Evolutionary conservation across 345 rosid genomes (phyloP), one percentile per base, ranked within the genome.

Genomic region (Salix exigua): DNA sequence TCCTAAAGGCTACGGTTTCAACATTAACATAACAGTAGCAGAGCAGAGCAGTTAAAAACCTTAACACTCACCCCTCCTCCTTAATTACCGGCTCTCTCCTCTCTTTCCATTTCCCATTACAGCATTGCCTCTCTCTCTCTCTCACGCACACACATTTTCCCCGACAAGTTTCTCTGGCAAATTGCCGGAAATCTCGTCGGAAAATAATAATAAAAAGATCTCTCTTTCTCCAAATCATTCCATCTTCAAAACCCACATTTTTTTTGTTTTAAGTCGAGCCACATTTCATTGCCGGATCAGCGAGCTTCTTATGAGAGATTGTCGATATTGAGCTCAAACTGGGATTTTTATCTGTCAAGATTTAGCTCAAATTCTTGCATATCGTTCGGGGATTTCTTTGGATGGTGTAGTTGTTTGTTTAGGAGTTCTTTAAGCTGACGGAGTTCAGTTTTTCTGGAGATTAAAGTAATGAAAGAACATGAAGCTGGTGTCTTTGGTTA

Each of bases 181-280:
- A 28, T 9, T 66, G 84, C 81, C 87, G 86, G 80, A 75, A 85
- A 42, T 42, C 28, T 75, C 72, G 61, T 63, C 77, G 84, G 82
- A 9, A 51, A 70, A 61, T 53, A 30, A 53, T 2, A 73, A 53
- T 30, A 17, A 1, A 1, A 21, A 42, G n/a, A 4, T 13, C 38
- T 60, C 62, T 18, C 65, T 4, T 44, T 55, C 58, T 50, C 30
- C 58, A 35, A 1, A 38, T 26, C 76, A 50, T 26, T 23, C 75
- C 9, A 25, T 35, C 46, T 64, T 42, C 7, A 26, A 0, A 25
- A 37, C 58, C 31, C 55, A 5, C 33, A 38, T 31, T 51, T 37
- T 40, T 30, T 53, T 38, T 19, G n/a, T 5, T 68, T 48, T 21
- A 44, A 38, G 66, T 5, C 19, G 23, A 65, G 44, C 40, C 21